Base-by-base conservation (phyloP, 2,329 filamentous ascomycete species). In the Cercospora zeae-maydis region DNA sequence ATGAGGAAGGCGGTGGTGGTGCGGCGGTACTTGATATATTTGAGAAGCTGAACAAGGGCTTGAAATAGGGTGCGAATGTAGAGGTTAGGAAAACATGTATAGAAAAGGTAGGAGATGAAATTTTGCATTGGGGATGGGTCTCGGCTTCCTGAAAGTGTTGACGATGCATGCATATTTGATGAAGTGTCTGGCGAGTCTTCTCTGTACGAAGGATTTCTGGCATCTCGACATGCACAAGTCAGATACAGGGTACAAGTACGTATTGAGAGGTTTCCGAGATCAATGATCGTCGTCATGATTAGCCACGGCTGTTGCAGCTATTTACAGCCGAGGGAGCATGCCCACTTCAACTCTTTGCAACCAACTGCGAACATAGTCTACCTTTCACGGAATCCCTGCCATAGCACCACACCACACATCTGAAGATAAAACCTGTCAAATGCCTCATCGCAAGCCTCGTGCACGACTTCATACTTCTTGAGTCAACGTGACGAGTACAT, bases 21-120 rank as follows among this genome's bases (percentile, higher is more conserved):
- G 69, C 72, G 42, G 72, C 68, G n/a, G 72, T 75, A 37, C 53
- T 76, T 36, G 73, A 70, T 33, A 57, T 76, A 49, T 66, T 75
- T 42, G 74, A 71, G 53, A 71, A 75, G 66, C 62, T 75, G 57
- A 73, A 75, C 62, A 63, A 70, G 30, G 72, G 72, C 4, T 67
- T 74, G 51, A 65, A 67, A 51, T 58, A 30, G 16, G 16, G 19
- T 10, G 13, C 21, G 5, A 19, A 30, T 24, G 13, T 58, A 27
- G 30, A 34, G 57, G 13, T 47, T 42, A 16, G 31, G 9, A 19
- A 8, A 14, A 33, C 10, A 52, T 7, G 8, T 57, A 21, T 36
- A 37, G 19, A 45, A 10, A 42, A 24, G 39, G 10, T 45, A 45
- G 16, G 21, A 8, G 39, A 45, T 16, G 16, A 24, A 21, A 13